These are phyloP conservation scores for Barnettozyma sp. DNA, from an alignment of 805 yeast species.

Conservation along the genomic window DNA sequence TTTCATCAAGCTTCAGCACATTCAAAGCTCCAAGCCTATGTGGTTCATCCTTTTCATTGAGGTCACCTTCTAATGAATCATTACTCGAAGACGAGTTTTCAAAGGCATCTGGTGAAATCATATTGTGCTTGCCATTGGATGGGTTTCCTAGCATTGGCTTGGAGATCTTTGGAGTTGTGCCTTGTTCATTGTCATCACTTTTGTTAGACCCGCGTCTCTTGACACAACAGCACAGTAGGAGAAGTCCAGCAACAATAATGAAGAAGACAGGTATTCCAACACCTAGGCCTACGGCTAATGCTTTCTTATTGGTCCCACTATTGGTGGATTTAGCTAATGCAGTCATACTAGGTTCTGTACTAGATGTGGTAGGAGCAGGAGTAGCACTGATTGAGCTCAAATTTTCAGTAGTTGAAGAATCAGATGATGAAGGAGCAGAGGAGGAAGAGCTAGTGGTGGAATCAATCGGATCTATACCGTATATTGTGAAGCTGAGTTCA, in stretches of 20 bases:
- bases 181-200: conserved; percentile 25
- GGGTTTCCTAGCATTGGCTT: conserved; percentile 33
- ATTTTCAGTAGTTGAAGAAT: conserved; percentile 23
- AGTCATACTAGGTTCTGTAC: conserved; percentile 6
- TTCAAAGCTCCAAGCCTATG: conserved; percentile 43
- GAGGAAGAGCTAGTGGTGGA: conserved; percentile 9
- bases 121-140: conserved; percentile 29
- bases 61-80: conserved; percentile 27
- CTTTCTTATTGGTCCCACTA: conserved; percentile 35
- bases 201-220: conserved; percentile 33
- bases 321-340: conserved; percentile 16
- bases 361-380: conserved; percentile 22
- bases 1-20: conserved; percentile 44
- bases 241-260: conserved; percentile 38
- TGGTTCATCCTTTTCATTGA: conserved; percentile 21
- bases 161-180: conserved; percentile 29
- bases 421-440: conserved; percentile 24
- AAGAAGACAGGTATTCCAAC: conserved; percentile 68
- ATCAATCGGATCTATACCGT: conserved; percentile 37
- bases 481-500: conserved; percentile 42
- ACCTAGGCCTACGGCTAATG: conserved; percentile 84
- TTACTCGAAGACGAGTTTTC: conserved; percentile 26
- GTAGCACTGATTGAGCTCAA: conserved; percentile 20
- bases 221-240: conserved; percentile 53
- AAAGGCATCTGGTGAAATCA: conserved; percentile 18